These are phyloP conservation scores for Fusarium tupiense DNA, from an alignment of 2,329 filamentous ascomycete species.

Conservation along the genomic window DNA sequence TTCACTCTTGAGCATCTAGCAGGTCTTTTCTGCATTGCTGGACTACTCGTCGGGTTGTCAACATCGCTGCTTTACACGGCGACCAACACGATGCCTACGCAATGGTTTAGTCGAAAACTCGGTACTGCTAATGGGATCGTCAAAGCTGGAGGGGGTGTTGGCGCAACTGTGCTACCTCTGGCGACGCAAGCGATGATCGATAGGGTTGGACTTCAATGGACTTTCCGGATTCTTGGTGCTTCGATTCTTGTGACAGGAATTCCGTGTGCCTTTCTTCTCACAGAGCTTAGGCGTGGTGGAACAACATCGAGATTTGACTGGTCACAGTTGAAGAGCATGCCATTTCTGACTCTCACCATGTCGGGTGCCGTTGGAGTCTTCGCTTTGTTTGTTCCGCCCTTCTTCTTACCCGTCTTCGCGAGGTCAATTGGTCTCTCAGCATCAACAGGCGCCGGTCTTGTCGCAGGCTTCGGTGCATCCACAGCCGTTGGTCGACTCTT, in stretches of 20 bases:
- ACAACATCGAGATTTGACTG: constrained; percentile 1
- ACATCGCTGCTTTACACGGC: not conserved
- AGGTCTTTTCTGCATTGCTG: not conserved
- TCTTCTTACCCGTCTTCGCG: not conserved
- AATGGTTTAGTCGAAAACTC: constrained; percentile 5
- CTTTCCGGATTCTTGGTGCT: not conserved
- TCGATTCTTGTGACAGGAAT: not conserved
- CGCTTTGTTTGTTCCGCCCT: not conserved
- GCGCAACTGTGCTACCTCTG: not conserved
- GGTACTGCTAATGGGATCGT: constrained; percentile 9
- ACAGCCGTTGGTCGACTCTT: not conserved
- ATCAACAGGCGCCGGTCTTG: not conserved
- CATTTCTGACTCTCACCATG: not conserved
- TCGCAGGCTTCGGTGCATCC: not conserved
- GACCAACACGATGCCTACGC: not conserved
- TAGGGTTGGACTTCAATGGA: not conserved
- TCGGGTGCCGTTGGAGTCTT: constrained; percentile 1
- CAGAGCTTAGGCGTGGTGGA: not conserved
- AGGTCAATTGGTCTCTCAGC: not conserved
- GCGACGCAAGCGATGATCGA: not conserved
- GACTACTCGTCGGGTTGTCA: not conserved
- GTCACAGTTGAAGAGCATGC: not conserved
- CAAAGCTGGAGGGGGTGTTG: constrained; percentile 7
- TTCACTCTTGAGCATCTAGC: not conserved
- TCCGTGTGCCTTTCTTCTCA: not conserved